Evolutionary conservation across 2,329 filamentous ascomycete species (phyloP).

Genomic region (Graphiopsis chlorocephala): DNA sequence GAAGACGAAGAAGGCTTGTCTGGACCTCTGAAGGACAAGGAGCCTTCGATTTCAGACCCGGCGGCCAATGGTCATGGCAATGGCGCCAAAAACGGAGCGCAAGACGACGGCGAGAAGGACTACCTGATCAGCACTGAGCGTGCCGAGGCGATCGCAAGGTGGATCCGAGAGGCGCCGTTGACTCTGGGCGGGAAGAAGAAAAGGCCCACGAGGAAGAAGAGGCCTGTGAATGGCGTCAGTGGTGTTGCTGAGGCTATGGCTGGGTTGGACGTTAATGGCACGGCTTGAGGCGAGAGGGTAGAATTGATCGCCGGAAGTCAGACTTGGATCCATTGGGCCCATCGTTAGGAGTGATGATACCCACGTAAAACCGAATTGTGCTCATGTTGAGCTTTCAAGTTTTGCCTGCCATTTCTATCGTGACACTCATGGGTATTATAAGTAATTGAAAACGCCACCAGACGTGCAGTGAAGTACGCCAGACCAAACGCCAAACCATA

Average conservation of each 20-base stretch:
- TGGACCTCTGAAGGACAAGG: conserved; percentile 33
- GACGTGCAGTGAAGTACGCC: neutral
- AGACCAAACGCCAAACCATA: neutral
- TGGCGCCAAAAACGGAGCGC: conserved; percentile 55
- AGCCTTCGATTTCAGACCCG: neutral
- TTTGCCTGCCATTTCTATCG: neutral
- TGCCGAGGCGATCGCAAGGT: conserved; percentile 65
- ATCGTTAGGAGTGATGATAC: neutral
- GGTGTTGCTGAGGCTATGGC: neutral
- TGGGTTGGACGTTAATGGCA: neutral
- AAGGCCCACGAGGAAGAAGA: conserved; percentile 32
- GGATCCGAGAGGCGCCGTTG: conserved; percentile 58
- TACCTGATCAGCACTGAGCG: conserved; percentile 66
- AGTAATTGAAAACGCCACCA: neutral
- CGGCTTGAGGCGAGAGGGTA: neutral
- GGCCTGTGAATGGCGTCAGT: conserved; percentile 17
- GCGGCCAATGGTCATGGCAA: neutral
- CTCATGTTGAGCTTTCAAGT: neutral
- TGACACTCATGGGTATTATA: neutral
- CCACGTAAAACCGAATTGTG: neutral
- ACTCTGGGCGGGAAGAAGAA: conserved; percentile 36
- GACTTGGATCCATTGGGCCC: neutral
- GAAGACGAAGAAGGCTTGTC: conserved; percentile 53
- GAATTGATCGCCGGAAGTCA: neutral
- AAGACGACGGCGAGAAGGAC: conserved; percentile 65